Evolutionary conservation across 768 basidiomycete species (phyloP), one percentile per base, ranked within the genome.

Genomic region (Rubroboletus pulcherrimus): DNA sequence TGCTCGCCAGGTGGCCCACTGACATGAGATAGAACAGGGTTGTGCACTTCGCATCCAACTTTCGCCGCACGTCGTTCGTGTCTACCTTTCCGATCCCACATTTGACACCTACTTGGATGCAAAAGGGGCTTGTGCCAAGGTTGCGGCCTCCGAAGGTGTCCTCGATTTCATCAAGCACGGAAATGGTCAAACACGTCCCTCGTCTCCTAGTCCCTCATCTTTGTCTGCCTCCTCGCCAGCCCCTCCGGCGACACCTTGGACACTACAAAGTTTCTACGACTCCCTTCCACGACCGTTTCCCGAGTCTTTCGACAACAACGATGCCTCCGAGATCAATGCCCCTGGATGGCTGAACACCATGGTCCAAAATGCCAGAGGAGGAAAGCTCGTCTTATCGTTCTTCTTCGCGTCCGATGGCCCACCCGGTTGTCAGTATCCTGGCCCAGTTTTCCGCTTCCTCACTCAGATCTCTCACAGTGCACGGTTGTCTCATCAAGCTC

Each of bases 401-500:
- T 73, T 77, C 47, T 81, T 77, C 66, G 72, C 72, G 4, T 71
- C 72, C 4, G 76, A 81, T 38, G 66, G 73, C 17, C 70, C 71
- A 19, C 68, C 72, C 14, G 76, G 76, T 50, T 63, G 84, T 84
- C 60, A 66, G 81, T 76, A 15, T 41, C 15, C 44, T 47, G n/a
- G n/a, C 35, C 17, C 51, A 31, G 29, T 15, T 54, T 45, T 38
- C 10, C 39, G 30, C 29, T 46, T 53, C 21, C 15, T 57, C 35
- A 49, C 45, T 51, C 50, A 58, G 19, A 17, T 43, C 49, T 39
- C 44, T 30, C 44, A 11, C 49, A 86, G 83, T 82, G 14, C 81
- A 85, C 38, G 87, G 87, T 4, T 85, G 81, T 64, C 67, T 89
- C 11, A 74, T 89, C 40, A 81, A 83, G 29, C 59, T 90, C 6